Base-by-base conservation (phyloP, 176 grass and related monocot species). In the Aegilops umbellulata region DNA sequence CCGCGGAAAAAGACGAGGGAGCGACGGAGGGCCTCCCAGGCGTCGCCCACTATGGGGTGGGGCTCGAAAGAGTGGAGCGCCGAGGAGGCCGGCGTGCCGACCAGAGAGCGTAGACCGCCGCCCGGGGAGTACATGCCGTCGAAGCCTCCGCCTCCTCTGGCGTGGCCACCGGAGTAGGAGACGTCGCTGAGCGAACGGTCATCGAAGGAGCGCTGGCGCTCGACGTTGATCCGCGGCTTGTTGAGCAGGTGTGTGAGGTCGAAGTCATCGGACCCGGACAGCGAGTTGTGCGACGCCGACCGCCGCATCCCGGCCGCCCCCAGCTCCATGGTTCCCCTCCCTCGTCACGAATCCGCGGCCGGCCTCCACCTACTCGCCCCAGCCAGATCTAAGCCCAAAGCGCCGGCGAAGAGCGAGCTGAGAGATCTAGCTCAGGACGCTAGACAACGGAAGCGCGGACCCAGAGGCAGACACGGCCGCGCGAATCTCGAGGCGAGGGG, bases 121-220 rank as follows among this genome's bases (percentile, higher is more conserved):
- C 90, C 87, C 1, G 92, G 92, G n/a, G 92, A 94, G 85, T 89
- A 90, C 90, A 92, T 92, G 92, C 92, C 88, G 29, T 94, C 90
- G 64, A 87, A 89, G 34, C 41, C 79, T 6, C 64, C 72, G 32
- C 67, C 27, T 14, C 77, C 76, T 42, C 80, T 39, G 83, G 57
- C 38, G 83, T 87, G 85, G 25, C 88, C 87, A 4, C 90, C 92
- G 41, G 86, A 88, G 77, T 82, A 83, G 46, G 92, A 92, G 49
- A 94, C 84, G 85, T 94, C 92, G 82, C 92, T 94, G 84, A 94
- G 77, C 16, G 92, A 94, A 46, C 85, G 65, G 84, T 94, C 92
- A 79, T 94, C 92, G 66, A 92, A 94, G 65, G 92, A 94, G 77
- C 92, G 87, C 87, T 92, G 89, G 47, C 92, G 87, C 78, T 94